These are phyloP conservation scores for Aspergillus steynii DNA, from an alignment of 495 filamentous ascomycete species.

Conservation along the genomic window DNA sequence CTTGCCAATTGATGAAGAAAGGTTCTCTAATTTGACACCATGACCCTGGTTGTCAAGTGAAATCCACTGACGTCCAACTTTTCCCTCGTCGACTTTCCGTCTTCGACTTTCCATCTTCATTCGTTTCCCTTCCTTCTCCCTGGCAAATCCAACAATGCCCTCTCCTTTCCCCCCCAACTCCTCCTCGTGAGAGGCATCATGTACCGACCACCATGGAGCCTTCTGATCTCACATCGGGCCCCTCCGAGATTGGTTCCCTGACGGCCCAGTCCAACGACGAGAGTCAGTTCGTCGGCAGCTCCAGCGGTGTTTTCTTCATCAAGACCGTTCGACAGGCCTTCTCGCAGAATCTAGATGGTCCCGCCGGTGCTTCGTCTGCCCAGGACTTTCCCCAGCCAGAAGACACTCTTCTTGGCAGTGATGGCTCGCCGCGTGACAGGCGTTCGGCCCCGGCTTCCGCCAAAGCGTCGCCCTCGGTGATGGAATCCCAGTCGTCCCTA, in stretches of 20 bases:
- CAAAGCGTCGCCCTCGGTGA: constrained; percentile 10
- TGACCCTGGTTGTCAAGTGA: too few relatives aligned
- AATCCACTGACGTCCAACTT: neutral
- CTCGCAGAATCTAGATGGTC: constrained; percentile 23
- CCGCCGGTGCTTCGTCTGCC: constrained; percentile 17
- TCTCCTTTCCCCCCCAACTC: neutral
- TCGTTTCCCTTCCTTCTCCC: neutral
- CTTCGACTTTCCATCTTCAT: neutral
- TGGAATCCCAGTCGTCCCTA: constrained; percentile 14
- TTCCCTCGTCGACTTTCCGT: neutral
- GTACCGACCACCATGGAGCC: constrained; percentile 31
- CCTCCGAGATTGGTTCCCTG: constrained; percentile 41
- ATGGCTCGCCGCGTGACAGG: constrained; percentile 26
- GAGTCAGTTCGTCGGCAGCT: constrained; percentile 44
- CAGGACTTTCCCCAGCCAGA: constrained; percentile 39
- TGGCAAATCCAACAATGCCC: neutral
- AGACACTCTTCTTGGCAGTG: constrained; percentile 38
- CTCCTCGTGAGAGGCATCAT: constrained; percentile 16
- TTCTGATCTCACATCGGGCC: constrained; percentile 29
- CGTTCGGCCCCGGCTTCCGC: constrained; percentile 20
- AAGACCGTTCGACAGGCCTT: constrained; percentile 46
- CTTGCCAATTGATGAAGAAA: too few relatives aligned
- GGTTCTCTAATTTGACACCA: too few relatives aligned
- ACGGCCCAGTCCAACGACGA: constrained; percentile 45
- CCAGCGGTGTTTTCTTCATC: constrained; percentile 46